Conservation (phyloP, 78 protist genomes). For the Dictyostelium brefeldianum region DNA sequence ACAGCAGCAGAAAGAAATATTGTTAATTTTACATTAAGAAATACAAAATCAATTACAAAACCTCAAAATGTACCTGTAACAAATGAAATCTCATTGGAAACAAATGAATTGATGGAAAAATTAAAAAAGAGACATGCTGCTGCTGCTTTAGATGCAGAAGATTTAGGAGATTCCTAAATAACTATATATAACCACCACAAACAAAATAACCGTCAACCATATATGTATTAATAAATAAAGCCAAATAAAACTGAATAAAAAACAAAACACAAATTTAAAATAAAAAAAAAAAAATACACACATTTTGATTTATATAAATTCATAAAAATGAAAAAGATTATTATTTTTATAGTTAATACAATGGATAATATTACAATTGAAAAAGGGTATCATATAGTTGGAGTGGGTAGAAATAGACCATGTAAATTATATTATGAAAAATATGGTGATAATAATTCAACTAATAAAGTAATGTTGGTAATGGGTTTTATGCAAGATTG, state of each 20-base stretch:
- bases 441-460: neutral
- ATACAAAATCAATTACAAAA: neutral
- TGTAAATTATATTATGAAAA: neutral
- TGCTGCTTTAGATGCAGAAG: constrained; percentile 34
- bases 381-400: neutral
- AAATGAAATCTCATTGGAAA: neutral
- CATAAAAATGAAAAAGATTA: too few species aligned
- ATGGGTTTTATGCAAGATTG: constrained; percentile 13
- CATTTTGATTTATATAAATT: neutral
- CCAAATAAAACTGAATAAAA: neutral
- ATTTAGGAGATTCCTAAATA: constrained; percentile 38
- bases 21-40: constrained; percentile 11
- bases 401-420: neutral
- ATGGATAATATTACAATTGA: neutral
- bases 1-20: neutral
- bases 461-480: neutral
- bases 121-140: constrained; percentile 63
- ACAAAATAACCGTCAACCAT: neutral
- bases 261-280: neutral
- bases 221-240: neutral
- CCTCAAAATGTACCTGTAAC: neutral
- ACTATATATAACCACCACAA: too few species aligned
- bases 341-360: too few species aligned
- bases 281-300: neutral
- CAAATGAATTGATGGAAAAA: constrained; percentile 50